These are phyloP conservation scores for Pascua guehoae DNA, from an alignment of 1,284 basidiomycete species.

Conservation along the genomic window DNA sequence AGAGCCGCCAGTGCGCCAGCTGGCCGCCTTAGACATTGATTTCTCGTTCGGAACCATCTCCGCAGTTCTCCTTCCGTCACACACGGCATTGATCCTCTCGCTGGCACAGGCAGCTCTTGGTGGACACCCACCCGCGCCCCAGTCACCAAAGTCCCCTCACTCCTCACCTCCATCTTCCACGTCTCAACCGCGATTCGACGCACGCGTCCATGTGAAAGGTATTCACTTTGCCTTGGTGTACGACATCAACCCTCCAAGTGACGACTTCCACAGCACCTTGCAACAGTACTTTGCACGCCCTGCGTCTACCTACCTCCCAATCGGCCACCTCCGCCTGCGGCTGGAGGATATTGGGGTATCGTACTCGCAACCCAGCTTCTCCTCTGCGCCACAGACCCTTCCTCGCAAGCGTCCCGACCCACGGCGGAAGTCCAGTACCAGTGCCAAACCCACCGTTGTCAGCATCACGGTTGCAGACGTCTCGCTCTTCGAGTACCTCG, in stretches of 20 bases:
- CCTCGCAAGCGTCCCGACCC: constrained; percentile 2
- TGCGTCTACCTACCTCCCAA: constrained; percentile 28
- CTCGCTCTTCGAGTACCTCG: constrained; percentile 40
- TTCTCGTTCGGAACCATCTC: constrained; percentile 29
- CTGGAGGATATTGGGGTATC: constrained; percentile 28
- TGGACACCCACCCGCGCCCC: background rate
- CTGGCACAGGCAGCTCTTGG: constrained; percentile 13
- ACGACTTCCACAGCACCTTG: constrained; percentile 1
- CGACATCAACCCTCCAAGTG: constrained; percentile 19
- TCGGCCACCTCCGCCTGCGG: constrained; percentile 40
- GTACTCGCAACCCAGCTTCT: constrained; percentile 19
- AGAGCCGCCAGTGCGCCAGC: background rate
- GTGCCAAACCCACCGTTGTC: constrained; percentile 17
- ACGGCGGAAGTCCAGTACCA: constrained; percentile 4
- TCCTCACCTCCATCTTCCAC: background rate
- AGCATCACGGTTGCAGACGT: constrained; percentile 23
- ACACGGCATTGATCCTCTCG: constrained; percentile 27
- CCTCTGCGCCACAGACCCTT: background rate
- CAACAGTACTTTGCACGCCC: constrained; percentile 35
- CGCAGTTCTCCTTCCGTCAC: constrained; percentile 26
- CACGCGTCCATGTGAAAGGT: constrained; percentile 27
- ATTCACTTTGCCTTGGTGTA: constrained; percentile 31
- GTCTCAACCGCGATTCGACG: constrained; percentile 20
- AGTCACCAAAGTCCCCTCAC: background rate
- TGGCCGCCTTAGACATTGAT: constrained; percentile 24